Evolutionary conservation across 768 basidiomycete genomes (phyloP), one percentile per base, ranked within the genome.

Genomic region (Hygrophorus pudorinus): DNA sequence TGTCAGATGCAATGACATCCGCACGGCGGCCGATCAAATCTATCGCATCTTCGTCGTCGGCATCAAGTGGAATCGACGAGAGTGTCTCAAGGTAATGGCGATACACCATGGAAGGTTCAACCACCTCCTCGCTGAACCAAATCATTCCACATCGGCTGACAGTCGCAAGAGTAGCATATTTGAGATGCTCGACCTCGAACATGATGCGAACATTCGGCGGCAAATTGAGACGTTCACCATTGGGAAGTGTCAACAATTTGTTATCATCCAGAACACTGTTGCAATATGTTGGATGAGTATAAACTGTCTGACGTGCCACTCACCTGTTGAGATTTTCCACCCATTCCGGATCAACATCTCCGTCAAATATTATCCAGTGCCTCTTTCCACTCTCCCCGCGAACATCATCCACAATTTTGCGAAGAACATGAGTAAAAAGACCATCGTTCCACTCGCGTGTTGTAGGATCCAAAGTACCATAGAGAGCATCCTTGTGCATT

Each of bases 141-240:
- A 99, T 94, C 96, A 99, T 99, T 60, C 96, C 96, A 57, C 96
- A 99, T 45, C 96, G 93, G 78, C 91, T 96, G 71, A 99, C 96
- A 20, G 96, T 99, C 12, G 96, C 96, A 43, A 86, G 79, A 3
- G 96, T 99, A 0, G 96, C 96, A 60, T 94, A 99, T 55, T 82
- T 85, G 52, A 99, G 76, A 61, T 96, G 91, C 60, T 98, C 96
- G 45, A 98, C 96, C 61, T 99, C 96, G 59, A 99, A 98, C 91
- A 99, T 94, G 62, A 99, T 93, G 43, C 96, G 84, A 17, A 99
- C 92, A 57, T 98, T 98, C 2, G 90, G 77, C 1, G 96, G 96
- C 18, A 99, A 73, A 59, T 92, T 97, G 46, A 99, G 81, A 50
- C 96, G 91, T 60, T 99, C 96, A 53, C 96, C 96, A 50, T 99